Conservation (phyloP, 2,329 filamentous ascomycete species). For the Saccharata proteae region DNA sequence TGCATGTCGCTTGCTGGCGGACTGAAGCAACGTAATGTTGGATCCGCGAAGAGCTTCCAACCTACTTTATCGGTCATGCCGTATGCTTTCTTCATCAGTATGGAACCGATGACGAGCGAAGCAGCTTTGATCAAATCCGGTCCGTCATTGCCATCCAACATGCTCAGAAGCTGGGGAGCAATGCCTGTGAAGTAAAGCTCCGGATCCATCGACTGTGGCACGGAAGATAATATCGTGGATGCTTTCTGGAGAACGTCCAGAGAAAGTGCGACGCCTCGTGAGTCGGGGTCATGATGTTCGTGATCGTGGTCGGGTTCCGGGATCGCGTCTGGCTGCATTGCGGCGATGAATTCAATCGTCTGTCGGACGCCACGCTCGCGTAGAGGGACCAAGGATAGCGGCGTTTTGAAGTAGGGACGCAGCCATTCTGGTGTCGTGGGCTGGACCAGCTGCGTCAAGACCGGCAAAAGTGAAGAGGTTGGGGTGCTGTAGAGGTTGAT, state of each 20-base stretch:
- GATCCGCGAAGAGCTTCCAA: slow-evolving; percentile 50
- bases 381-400: slow-evolving; percentile 49
- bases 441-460: slow-evolving; percentile 47
- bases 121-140: slow-evolving; percentile 47
- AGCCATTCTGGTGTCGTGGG: slow-evolving; percentile 44
- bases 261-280: slow-evolving; percentile 48
- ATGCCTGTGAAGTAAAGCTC: slow-evolving; percentile 50
- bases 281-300: slow-evolving; percentile 20
- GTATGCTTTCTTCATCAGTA: slow-evolving; percentile 50
- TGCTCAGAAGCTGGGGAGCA: slow-evolving; percentile 46
- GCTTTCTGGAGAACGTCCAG: slow-evolving; percentile 55
- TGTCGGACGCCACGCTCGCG: slow-evolving; percentile 52
- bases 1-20: slow-evolving; percentile 20
- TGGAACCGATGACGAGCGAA: slow-evolving; percentile 51
- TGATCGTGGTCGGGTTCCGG: slow-evolving; percentile 14
- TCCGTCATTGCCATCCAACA: slow-evolving; percentile 51
- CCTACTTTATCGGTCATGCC: slow-evolving; percentile 51
- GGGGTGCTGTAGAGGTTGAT: slow-evolving; percentile 20
- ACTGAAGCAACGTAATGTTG: slow-evolving; percentile 43
- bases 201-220: slow-evolving; percentile 42
- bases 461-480: slow-evolving; percentile 45
- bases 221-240: slow-evolving; percentile 47
- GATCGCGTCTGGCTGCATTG: slow-evolving; percentile 29
- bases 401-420: slow-evolving; percentile 42
- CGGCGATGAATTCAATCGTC: slow-evolving; percentile 58